Evolutionary conservation across 805 yeast genomes (phyloP).

Genomic region (Candida stauntonica): DNA sequence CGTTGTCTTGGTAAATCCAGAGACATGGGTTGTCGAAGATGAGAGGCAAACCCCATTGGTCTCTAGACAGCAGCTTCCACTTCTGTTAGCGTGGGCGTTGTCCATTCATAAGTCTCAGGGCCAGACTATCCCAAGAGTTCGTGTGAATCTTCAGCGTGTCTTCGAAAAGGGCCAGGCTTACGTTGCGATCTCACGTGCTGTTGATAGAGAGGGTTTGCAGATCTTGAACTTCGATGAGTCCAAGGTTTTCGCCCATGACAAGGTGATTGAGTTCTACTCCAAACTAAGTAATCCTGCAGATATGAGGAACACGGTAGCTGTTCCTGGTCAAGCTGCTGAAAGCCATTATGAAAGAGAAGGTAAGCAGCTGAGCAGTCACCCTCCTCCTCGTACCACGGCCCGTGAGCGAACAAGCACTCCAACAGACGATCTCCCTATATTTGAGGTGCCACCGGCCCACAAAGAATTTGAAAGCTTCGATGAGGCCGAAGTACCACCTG

Average conservation of each 20-base stretch:
- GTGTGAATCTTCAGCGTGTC: conserved; percentile 68
- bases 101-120: conserved; percentile 97
- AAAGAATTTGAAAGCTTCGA: too few species aligned
- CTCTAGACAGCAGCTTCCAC: conserved; percentile 74
- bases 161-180: conserved; percentile 96
- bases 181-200: conserved; percentile 92
- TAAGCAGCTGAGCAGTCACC: too few species aligned
- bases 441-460: too few species aligned
- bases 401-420: too few species aligned
- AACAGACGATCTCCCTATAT: too few species aligned
- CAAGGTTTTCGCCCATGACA: conserved; percentile 65
- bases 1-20: conserved; percentile 77
- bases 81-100: conserved; percentile 93
- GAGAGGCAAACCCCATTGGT: conserved; percentile 65
- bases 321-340: not conserved
- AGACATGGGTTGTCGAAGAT: conserved; percentile 76
- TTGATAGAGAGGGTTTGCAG: conserved; percentile 75
- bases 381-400: too few species aligned
- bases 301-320: conserved; percentile 26
- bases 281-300: conserved; percentile 3
- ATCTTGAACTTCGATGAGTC: conserved; percentile 64
- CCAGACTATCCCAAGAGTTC: conserved; percentile 71
- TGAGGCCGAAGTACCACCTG: not conserved
- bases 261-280: conserved; percentile 66
- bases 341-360: too few species aligned